Percentiles rank a stretch among this genome's conserved stretches.
Evolutionary conservation across 225 moss, liverwort and hornwort genomes (phyloP).

Genomic region (Ulota crispa): DNA sequence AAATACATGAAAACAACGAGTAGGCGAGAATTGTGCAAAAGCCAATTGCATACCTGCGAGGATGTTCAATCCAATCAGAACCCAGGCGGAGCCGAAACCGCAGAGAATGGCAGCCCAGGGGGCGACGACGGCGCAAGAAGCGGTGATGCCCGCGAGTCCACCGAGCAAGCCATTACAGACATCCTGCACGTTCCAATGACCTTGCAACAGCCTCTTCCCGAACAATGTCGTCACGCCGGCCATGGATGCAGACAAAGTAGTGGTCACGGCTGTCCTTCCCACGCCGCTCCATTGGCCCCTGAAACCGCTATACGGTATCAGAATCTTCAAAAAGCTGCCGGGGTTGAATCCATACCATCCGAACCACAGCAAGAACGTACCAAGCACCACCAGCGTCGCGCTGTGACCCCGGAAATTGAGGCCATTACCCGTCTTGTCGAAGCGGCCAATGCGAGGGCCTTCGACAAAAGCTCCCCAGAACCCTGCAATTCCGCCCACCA

Average conservation of each 20-base stretch:
- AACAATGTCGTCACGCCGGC: slow-evolving; percentile 78
- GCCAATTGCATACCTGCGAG: slow-evolving; percentile 35
- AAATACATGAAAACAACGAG: not conserved
- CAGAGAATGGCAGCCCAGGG: slow-evolving; percentile 79
- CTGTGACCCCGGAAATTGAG: slow-evolving; percentile 72
- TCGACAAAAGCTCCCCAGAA: slow-evolving; percentile 59
- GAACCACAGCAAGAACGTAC: slow-evolving; percentile 76
- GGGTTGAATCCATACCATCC: slow-evolving; percentile 94
- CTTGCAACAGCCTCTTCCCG: slow-evolving; percentile 54
- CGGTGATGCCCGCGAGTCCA: slow-evolving; percentile 79
- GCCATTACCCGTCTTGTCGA: slow-evolving; percentile 50
- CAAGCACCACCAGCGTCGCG: slow-evolving; percentile 75
- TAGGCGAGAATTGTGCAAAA: not conserved
- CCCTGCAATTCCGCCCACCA: slow-evolving; percentile 66
- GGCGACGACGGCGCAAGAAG: slow-evolving; percentile 66
- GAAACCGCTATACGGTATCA: slow-evolving; percentile 29
- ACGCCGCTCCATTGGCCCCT: slow-evolving; percentile 75
- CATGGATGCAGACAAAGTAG: slow-evolving; percentile 63
- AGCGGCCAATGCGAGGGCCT: slow-evolving; percentile 63
- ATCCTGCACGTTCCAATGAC: slow-evolving; percentile 71
- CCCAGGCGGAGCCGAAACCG: slow-evolving; percentile 62
- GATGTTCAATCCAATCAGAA: slow-evolving; percentile 55
- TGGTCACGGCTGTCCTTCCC: slow-evolving; percentile 75
- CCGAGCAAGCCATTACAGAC: slow-evolving; percentile 83
- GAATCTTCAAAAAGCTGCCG: slow-evolving; percentile 55